Base-by-base conservation (phyloP, 345 rosid species). In the Firmiana major region DNA sequence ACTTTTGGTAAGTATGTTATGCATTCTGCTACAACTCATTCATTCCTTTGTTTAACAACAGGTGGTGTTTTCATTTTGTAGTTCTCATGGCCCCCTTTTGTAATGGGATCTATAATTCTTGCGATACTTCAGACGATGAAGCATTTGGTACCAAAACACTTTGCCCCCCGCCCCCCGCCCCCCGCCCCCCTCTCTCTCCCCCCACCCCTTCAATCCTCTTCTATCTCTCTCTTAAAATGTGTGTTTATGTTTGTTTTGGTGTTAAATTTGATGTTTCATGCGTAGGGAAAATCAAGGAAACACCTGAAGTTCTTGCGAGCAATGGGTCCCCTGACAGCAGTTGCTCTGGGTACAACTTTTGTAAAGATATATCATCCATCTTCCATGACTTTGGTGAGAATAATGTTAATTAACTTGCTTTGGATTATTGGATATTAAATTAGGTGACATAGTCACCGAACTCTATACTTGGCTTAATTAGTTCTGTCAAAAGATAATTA, bases 41-140 rank as follows among this genome's bases (percentile, higher is more conserved):
- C 74, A 69, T 78, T 78, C 78, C 75, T 80, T 82, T 80, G 75
- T 75, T 83, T 87, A 88, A 89, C 90, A 77, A 81, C 88, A 84
- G 87, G 86, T 82, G 80, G 63, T 88, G 46, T 89, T 87, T 87
- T 79, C 79, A 84, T 89, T 76, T 88, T 97, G 97, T 87, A 97
- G 99, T 97, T 97, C 86, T 89, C 90, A 0, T 97, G 99, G 99
- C 98, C 97, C 69, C 99, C 99, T 77, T 97, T 97, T 86, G 87
- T 94, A 76, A 88, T 94, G 98, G 99, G 99, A 84, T 94, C 93
- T 73, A 58, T 81, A 81, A 89, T 92, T 82, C 98, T 97, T 73
- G 89, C 89, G 11, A 81, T 91, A 79, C 88, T 97, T 81, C 91
- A 88, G 83, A 80, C 87, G 83, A 94, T 94, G 98, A 94, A 94